These are phyloP conservation scores for Artemisia annua DNA, from an alignment of 129 eudicot genomes.

Conservation along the genomic window DNA sequence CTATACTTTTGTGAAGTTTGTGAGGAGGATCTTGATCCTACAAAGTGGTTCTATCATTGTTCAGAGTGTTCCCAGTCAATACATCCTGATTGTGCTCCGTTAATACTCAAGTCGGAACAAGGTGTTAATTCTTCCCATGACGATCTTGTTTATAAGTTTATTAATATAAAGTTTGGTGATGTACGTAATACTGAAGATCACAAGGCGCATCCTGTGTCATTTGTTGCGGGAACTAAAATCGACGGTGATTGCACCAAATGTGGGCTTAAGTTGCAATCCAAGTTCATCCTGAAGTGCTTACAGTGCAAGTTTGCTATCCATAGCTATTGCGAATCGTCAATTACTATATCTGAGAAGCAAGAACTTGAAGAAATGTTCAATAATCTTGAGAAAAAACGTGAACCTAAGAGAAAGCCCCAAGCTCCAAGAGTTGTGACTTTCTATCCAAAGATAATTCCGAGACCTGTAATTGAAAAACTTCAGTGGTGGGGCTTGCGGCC, in stretches of 20 bases:
- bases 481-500: no score
- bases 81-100: conserved; percentile 24
- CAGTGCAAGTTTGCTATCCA: conserved; percentile 5
- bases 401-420: neutral
- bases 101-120: conserved; percentile 13
- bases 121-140: neutral
- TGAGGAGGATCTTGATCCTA: conserved; percentile 14
- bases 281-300: conserved; percentile 7
- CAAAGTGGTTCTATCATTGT: conserved; percentile 16
- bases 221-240: neutral
- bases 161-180: conserved; percentile 14
- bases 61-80: conserved; percentile 16
- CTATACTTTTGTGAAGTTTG: conserved; percentile 29
- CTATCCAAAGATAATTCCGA: conserved; percentile 9
- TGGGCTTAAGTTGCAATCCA: neutral
- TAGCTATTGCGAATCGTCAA: neutral
- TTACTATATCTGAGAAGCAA: neutral
- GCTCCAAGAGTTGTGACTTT: neutral
- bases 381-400: neutral
- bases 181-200: neutral
- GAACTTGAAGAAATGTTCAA: neutral
- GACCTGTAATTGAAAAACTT: neutral
- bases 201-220: neutral
- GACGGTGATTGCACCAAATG: neutral
- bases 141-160: neutral